phyloP scores from a whole-genome alignment of 805 yeast species.

The Pichia deserticola region DNA sequence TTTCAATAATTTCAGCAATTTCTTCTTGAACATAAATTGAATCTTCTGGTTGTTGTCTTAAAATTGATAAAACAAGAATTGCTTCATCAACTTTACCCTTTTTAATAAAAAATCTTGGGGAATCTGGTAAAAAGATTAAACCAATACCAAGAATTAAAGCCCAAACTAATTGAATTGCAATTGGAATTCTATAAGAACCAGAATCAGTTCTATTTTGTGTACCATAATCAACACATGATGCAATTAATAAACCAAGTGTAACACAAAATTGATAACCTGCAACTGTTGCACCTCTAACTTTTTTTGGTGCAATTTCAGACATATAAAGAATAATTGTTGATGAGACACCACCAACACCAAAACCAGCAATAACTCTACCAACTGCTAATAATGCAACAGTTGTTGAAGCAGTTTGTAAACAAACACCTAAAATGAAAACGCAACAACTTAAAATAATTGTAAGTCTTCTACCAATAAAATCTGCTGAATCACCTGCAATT shows the following conservation, averaged over 20 bases:
- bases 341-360: conserved; percentile 72
- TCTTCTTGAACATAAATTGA: conserved; percentile 41
- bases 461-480: conserved; percentile 40
- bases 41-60: conserved; percentile 46
- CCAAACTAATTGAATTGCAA: conserved; percentile 67
- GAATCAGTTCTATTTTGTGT: conserved; percentile 45
- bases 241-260: conserved; percentile 66
- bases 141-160: conserved; percentile 57
- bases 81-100: conserved; percentile 54
- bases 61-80: conserved; percentile 42
- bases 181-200: conserved; percentile 67
- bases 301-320: conserved; percentile 72
- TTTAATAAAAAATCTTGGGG: conserved; percentile 64
- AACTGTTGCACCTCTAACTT: conserved; percentile 73
- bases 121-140: conserved; percentile 61
- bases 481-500: conserved; percentile 47
- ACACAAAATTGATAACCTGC: conserved; percentile 59
- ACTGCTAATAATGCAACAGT: conserved; percentile 45
- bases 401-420: conserved; percentile 40
- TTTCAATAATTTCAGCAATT: conserved; percentile 44
- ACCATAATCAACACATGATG: conserved; percentile 65
- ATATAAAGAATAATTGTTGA: conserved; percentile 73
- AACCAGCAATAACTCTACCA: conserved; percentile 69
- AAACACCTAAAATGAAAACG: conserved; percentile 41
- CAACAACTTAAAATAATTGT: conserved; percentile 37